These are phyloP conservation scores for Heliamphora pulchella DNA, from an alignment of 179 eudicot species.

Conservation along the genomic window DNA sequence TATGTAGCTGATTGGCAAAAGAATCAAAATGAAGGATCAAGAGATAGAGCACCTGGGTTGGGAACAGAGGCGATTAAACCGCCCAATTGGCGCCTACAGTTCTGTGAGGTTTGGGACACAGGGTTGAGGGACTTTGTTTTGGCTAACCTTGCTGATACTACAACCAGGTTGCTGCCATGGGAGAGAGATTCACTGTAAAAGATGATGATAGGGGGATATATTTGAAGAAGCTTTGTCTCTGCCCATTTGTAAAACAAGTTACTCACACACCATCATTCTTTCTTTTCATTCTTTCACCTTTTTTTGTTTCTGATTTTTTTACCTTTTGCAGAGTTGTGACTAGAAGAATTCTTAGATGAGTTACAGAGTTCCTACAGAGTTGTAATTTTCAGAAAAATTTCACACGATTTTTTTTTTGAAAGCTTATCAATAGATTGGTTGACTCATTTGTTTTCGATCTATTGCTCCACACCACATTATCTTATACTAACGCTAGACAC, in stretches of 20 bases:
- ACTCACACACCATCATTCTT: conserved; percentile 19
- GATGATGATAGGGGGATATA: neutral
- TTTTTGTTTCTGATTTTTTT: conserved; percentile 7
- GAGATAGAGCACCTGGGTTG: conserved; percentile 51
- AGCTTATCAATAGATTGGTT: conserved; percentile 17
- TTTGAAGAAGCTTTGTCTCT: neutral
- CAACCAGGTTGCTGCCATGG: conserved; percentile 43
- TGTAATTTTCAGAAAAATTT: conserved; percentile 12
- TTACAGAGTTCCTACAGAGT: conserved; percentile 14
- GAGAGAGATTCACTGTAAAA: conserved; percentile 27
- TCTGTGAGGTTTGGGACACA: conserved; percentile 59
- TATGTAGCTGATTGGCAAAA: conserved; percentile 60
- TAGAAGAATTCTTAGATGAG: conserved; percentile 18
- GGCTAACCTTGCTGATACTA: conserved; percentile 36
- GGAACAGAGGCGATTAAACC: conserved; percentile 59
- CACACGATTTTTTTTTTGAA: conserved; percentile 10
- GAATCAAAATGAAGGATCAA: conserved; percentile 50
- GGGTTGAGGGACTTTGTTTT: conserved; percentile 38
- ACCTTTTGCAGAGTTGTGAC: conserved; percentile 6
- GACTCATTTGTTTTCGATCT: conserved; percentile 11
- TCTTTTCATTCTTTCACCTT: neutral
- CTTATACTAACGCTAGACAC: too few species aligned
- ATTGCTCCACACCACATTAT: neutral
- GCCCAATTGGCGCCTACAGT: conserved; percentile 39
- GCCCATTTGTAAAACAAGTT: conserved; percentile 22